Conservation (phyloP, 2,329 filamentous ascomycete genomes). For the Aspergillus alliaceus region DNA sequence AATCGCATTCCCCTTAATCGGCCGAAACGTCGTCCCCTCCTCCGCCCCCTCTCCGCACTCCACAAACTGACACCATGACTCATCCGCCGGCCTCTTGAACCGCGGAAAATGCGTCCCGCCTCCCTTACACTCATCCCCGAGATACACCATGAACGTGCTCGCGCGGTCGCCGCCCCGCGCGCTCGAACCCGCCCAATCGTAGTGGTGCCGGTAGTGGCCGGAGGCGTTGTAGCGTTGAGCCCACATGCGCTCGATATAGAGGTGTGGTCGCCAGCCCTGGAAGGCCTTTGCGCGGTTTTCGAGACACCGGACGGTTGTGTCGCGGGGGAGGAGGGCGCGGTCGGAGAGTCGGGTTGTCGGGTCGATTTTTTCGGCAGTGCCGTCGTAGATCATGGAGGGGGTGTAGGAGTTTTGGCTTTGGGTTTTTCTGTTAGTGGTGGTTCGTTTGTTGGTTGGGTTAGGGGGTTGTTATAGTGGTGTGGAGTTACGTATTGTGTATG, state of each 20-base stretch:
- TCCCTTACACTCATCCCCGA: conserved; percentile 53
- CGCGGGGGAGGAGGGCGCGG: conserved; percentile 48
- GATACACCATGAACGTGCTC: conserved; percentile 64
- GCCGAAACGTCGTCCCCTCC: conserved; percentile 58
- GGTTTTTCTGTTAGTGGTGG: conserved; percentile 17
- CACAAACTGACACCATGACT: conserved; percentile 58
- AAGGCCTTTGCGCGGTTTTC: conserved; percentile 58
- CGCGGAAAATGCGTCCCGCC: conserved; percentile 63
- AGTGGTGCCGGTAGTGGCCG: conserved; percentile 61
- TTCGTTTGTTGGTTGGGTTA: too few species aligned
- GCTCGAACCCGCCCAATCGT: conserved; percentile 55
- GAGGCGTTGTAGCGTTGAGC: conserved; percentile 59
- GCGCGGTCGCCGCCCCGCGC: conserved; percentile 45
- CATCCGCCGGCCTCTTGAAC: conserved; percentile 44
- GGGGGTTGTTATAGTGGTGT: neutral
- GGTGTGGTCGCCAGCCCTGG: conserved; percentile 60
- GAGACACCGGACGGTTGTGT: conserved; percentile 56
- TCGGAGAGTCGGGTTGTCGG: conserved; percentile 54
- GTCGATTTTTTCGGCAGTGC: conserved; percentile 49
- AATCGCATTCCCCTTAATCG: conserved; percentile 58
- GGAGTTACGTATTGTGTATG: neutral
- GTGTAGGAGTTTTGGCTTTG: conserved; percentile 45
- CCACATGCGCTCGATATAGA: conserved; percentile 62
- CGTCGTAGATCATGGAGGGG: conserved; percentile 56
- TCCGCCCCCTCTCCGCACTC: conserved; percentile 48